A percentile compares a stretch with the other conserved stretches of the same genome.
Conservation (phyloP, 2,329 filamentous ascomycete genomes). For the Phialemoniopsis sp. region DNA sequence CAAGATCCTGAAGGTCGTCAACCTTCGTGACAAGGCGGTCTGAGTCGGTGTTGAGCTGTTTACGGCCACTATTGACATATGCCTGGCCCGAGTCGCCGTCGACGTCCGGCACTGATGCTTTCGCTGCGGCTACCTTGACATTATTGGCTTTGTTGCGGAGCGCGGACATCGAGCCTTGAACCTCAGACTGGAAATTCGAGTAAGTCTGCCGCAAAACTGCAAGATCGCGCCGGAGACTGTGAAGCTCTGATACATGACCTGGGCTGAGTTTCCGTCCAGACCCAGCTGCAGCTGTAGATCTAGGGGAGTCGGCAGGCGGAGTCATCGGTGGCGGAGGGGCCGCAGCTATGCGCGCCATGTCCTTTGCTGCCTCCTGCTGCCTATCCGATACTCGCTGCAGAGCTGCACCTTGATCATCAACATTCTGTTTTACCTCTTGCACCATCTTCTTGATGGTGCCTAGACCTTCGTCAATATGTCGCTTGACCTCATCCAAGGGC, state of each 20-base stretch:
- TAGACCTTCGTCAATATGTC: slow-evolving; percentile 90
- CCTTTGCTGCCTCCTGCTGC: slow-evolving; percentile 84
- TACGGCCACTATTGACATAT: slow-evolving; percentile 84
- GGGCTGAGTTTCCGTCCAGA: slow-evolving; percentile 42
- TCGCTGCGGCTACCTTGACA: slow-evolving; percentile 72
- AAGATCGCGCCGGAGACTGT: slow-evolving; percentile 79
- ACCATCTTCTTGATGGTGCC: slow-evolving; percentile 75
- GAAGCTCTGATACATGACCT: slow-evolving; percentile 71
- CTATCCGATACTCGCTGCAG: slow-evolving; percentile 86
- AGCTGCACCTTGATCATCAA: slow-evolving; percentile 77
- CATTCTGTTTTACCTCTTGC: slow-evolving; percentile 77
- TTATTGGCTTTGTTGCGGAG: slow-evolving; percentile 77
- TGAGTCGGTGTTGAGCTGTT: slow-evolving; percentile 79
- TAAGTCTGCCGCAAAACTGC: slow-evolving; percentile 92
- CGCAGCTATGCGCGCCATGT: slow-evolving; percentile 63
- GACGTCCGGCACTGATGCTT: slow-evolving; percentile 65
- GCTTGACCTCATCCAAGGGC: slow-evolving; percentile 90
- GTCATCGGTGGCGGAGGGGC: slow-evolving; percentile 36
- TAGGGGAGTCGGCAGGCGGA: slow-evolving; percentile 43
- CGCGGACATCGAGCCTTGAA: slow-evolving; percentile 80
- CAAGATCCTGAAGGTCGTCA: slow-evolving; percentile 93
- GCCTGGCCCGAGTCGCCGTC: slow-evolving; percentile 76
- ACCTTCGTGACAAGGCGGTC: slow-evolving; percentile 88
- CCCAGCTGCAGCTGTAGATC: slow-evolving; percentile 23
- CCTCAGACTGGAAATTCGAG: slow-evolving; percentile 82